Base-by-base conservation (phyloP, 208 protist genomes). In the Herpetomonas tarakana region DNA sequence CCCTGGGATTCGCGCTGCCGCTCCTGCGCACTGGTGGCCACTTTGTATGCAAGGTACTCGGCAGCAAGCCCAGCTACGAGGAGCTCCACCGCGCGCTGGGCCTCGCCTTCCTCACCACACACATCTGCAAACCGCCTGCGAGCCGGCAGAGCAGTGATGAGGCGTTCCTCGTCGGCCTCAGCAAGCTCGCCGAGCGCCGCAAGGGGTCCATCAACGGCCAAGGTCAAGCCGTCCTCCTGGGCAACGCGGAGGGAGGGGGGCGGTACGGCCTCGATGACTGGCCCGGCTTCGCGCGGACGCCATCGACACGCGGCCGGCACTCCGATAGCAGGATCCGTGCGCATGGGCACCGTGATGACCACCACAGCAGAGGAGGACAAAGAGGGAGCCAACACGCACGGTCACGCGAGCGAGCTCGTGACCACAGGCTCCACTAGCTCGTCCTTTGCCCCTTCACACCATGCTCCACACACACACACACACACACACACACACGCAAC, bases 1-100 rank as follows among this genome's bases (percentile, higher is more conserved):
- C 87, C 7, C 39, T 89, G 19, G 31, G 64, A 14, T 85, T 87
- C 51, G 67, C 72, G 19, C 49, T 82, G 3, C 71, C 67, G 4
- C 70, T 91, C 26, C 68, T 93, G n/a, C 52, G 45, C 16, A 21
- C 51, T 1, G 81, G 78, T 7, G 87, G 87, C 0, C 81, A 93
- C 60, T 91, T 93, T 74, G 74, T 89, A 19, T 91, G 83, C 58
- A 93, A 93, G 52, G 83, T 86, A 25, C 71, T 93, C 7, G 87
- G 87, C 14, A 73, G 73, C 28, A 66, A 65, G 7, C 68, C 52
- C 7, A 69, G 76, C 38, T 88, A 82, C 49, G 63, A 68, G 38
- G 72, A 84, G 14, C 62, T 93, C n/a, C 74, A 69, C 46, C 7
- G 44, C 1, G 49, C 57, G 16, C 57, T 78, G 9, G 56, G 71